phyloP scores from a whole-genome alignment of 176 grass and related monocot species.

The Coix lacrymajobi region DNA sequence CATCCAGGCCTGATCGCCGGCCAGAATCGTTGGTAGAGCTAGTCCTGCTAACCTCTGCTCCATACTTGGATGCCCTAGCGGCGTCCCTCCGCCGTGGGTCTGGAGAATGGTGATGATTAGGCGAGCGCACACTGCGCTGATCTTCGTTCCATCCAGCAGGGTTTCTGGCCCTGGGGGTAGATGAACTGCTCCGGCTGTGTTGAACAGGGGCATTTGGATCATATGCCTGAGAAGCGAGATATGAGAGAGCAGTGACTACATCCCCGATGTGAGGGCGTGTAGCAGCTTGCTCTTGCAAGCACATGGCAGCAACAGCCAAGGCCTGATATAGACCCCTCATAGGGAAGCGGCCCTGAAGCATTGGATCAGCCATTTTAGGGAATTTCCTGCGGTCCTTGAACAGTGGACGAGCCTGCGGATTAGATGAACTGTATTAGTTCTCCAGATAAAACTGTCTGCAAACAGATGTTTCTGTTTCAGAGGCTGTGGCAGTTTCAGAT shows the following conservation, averaged over 20 bases:
- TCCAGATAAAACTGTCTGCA: background rate
- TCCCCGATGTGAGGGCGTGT: conserved; percentile 92
- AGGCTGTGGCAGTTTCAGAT: background rate
- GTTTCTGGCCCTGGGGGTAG: conserved; percentile 57
- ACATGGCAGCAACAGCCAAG: conserved; percentile 97
- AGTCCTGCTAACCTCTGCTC: conserved; percentile 47
- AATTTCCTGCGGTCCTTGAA: conserved; percentile 96
- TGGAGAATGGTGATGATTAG: conserved; percentile 69
- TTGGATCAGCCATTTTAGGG: conserved; percentile 92
- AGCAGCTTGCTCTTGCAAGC: conserved; percentile 93
- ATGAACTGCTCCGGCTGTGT: conserved; percentile 51
- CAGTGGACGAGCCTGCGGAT: conserved; percentile 85
- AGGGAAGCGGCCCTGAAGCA: conserved; percentile 72
- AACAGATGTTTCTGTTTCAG: background rate
- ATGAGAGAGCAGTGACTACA: conserved; percentile 95
- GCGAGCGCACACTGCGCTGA: conserved; percentile 38
- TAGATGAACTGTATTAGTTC: conserved; percentile 20
- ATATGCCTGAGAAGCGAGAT: conserved; percentile 92
- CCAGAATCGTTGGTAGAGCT: conserved; percentile 65
- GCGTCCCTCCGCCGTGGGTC: conserved; percentile 48
- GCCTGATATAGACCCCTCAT: conserved; percentile 98
- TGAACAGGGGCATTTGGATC: conserved; percentile 63
- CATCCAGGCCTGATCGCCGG: conserved; percentile 64
- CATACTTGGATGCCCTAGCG: conserved; percentile 33
- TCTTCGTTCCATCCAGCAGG: conserved; percentile 26